Conservation (phyloP, 2,329 filamentous ascomycete genomes). For the Colletotrichum zoysiae region DNA sequence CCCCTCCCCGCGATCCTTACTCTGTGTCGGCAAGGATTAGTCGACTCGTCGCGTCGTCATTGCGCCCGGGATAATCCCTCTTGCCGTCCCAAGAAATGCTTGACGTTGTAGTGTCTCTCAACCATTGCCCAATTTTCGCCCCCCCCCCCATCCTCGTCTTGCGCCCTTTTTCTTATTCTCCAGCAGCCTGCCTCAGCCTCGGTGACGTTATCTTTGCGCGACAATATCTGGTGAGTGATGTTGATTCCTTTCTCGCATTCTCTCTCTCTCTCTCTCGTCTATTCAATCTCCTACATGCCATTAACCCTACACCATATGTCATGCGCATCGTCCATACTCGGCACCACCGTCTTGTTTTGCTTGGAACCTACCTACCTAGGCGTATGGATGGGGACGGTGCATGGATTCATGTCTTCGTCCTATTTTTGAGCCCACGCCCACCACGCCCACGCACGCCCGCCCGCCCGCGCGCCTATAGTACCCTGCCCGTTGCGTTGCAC, state of each 20-base stretch:
- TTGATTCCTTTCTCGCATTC: background rate
- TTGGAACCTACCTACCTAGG: conserved; percentile 5
- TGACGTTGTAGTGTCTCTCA: conserved; percentile 30
- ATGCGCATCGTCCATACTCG: conserved; percentile 27
- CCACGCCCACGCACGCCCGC: no score
- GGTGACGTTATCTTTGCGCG: conserved; percentile 34
- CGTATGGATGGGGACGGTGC: conserved; percentile 24
- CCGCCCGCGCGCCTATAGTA: no score
- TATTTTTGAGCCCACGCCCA: conserved; percentile 24
- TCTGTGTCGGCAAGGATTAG: conserved; percentile 35
- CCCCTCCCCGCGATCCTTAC: conserved; percentile 34
- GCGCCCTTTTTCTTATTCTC: background rate
- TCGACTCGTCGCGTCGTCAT: conserved; percentile 32
- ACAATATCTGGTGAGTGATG: conserved; percentile 21
- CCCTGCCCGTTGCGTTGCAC: no score
- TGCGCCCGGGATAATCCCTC: conserved; percentile 34
- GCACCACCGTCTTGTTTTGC: conserved; percentile 16
- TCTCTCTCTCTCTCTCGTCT: background rate
- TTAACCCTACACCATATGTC: background rate
- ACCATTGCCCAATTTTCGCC: conserved; percentile 30
- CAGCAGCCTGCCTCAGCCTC: conserved; percentile 24
- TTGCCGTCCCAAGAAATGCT: conserved; percentile 13
- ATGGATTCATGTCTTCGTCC: conserved; percentile 31
- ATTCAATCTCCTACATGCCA: background rate
- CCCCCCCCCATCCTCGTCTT: conserved; percentile 1